Evolutionary conservation across 2,329 filamentous ascomycete species (phyloP).

Genomic region (Lachnellula suecica): DNA sequence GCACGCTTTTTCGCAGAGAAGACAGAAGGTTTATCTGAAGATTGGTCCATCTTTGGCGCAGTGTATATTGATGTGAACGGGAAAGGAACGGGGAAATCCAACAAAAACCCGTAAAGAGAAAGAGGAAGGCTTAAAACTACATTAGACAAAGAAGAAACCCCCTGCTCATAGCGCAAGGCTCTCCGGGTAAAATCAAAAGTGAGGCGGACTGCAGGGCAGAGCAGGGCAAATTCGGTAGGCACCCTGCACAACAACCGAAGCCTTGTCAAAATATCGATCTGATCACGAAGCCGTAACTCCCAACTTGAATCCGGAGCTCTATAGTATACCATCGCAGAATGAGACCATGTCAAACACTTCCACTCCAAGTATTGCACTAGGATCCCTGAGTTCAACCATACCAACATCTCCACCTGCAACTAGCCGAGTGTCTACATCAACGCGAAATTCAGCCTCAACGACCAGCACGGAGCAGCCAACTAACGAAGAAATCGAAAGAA

Average conservation of each 20-base stretch:
- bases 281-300: neutral
- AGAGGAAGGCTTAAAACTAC: neutral
- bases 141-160: too few species aligned
- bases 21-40: neutral
- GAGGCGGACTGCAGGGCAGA: neutral
- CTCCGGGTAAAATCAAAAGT: too few species aligned
- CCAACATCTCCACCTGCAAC: neutral
- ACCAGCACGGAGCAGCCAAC: neutral
- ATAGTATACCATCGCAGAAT: neutral
- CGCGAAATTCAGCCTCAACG: neutral
- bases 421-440: neutral
- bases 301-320: neutral
- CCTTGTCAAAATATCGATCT: neutral
- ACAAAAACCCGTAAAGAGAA: neutral
- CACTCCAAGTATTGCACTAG: neutral
- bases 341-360: neutral
- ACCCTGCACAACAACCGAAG: neutral
- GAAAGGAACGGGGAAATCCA: neutral
- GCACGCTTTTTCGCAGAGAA: neutral
- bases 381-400: neutral
- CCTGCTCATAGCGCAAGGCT: too few species aligned
- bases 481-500: conserved; percentile 16
- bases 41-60: neutral
- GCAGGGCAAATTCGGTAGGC: neutral
- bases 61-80: neutral